A percentile compares a stretch with the other conserved stretches of the same genome.
Evolutionary conservation across 257 asterid genomes (phyloP).

Genomic region (Ehretia macrophylla): DNA sequence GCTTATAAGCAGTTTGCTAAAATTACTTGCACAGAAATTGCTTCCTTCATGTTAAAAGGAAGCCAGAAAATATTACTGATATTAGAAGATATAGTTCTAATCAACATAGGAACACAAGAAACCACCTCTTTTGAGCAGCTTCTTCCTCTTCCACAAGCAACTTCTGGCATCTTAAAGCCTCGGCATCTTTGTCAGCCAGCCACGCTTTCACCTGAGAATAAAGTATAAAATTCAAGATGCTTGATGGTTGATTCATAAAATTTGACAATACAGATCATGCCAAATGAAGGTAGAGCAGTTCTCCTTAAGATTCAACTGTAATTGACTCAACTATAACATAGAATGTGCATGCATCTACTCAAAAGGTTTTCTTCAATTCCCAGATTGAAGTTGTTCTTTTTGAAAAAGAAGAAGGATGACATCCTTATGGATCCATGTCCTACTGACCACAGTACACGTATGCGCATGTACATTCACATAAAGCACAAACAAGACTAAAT

Average conservation of each 20-base stretch:
- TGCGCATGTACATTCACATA: no score
- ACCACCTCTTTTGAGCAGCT: constrained; percentile 75
- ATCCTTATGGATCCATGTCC: no score
- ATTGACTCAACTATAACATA: neutral
- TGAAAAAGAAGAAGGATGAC: no score
- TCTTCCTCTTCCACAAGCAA: constrained; percentile 99
- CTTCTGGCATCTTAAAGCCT: constrained; percentile 90
- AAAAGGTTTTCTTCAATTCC: neutral
- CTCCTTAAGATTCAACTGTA: neutral
- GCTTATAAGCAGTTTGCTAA: no score
- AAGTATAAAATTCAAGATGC: constrained; percentile 13
- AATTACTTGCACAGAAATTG: no score
- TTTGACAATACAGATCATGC: neutral
- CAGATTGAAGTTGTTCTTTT: no score
- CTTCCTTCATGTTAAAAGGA: no score
- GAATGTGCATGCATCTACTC: no score
- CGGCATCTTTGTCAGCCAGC: constrained; percentile 90
- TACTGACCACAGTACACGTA: no score
- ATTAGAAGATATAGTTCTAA: neutral
- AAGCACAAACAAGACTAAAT: neutral
- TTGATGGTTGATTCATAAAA: neutral
- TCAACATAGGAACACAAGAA: constrained; percentile 3
- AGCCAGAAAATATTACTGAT: neutral
- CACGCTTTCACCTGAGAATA: constrained; percentile 79
- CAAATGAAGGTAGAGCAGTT: neutral